Evolutionary conservation across 495 filamentous ascomycete genomes (phyloP).

Genomic region (Neohortaea acidophila): DNA sequence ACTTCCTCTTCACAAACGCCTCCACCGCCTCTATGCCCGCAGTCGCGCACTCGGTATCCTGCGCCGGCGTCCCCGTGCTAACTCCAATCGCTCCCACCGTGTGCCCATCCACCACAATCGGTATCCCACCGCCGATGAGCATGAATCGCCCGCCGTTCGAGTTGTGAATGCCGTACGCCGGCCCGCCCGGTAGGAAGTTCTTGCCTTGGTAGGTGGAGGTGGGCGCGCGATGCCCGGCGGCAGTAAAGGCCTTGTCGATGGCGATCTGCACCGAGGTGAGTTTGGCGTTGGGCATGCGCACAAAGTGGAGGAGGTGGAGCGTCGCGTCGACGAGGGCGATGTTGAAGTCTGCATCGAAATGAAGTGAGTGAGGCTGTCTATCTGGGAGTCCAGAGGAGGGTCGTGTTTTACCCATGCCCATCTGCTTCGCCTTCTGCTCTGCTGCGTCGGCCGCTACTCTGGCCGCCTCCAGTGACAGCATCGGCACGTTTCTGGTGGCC

Average conservation of each 20-base stretch:
- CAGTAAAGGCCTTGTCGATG: slow-evolving; percentile 31
- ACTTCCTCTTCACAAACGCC: slow-evolving; percentile 16
- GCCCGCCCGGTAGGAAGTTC: slow-evolving; percentile 26
- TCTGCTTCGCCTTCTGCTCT: slow-evolving; percentile 20
- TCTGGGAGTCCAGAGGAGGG: neutral
- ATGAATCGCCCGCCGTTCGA: slow-evolving; percentile 25
- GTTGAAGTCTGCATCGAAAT: slow-evolving; percentile 18
- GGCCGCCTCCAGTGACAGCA: slow-evolving; percentile 25
- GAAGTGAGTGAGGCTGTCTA: neutral
- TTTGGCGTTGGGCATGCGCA: slow-evolving; percentile 29
- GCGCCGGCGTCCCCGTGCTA: slow-evolving; percentile 25
- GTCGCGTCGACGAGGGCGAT: slow-evolving; percentile 27
- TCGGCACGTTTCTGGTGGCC: slow-evolving; percentile 13
- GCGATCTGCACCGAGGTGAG: slow-evolving; percentile 28
- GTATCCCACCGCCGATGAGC: slow-evolving; percentile 27
- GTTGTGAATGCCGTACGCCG: slow-evolving; percentile 27
- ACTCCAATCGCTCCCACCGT: slow-evolving; percentile 27
- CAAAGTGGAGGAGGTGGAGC: slow-evolving; percentile 25
- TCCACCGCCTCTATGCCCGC: slow-evolving; percentile 25
- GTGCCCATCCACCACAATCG: slow-evolving; percentile 22
- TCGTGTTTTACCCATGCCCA: slow-evolving; percentile 19
- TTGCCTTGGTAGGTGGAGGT: slow-evolving; percentile 23
- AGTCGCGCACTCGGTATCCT: slow-evolving; percentile 25
- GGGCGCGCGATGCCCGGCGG: slow-evolving; percentile 27
- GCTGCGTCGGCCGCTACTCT: slow-evolving; percentile 22